Base-by-base conservation (phyloP, 495 filamentous ascomycete species). In the Penicillium samsonianum region DNA sequence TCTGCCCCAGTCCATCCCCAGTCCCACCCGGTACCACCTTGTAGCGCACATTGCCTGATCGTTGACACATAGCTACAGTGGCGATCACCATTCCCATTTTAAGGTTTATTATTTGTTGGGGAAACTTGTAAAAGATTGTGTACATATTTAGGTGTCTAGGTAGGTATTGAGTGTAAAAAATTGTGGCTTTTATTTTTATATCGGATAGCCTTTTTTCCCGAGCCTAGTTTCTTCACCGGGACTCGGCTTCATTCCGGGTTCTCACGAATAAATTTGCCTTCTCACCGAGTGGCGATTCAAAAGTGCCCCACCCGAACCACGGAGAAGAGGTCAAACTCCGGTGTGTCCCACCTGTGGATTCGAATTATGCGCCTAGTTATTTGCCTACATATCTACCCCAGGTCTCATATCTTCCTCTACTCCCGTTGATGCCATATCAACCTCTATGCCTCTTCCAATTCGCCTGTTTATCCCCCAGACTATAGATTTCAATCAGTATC, bases 211-310 rank as follows among this genome's bases (percentile, higher is more conserved):
- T 38, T 17, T 47, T n/a, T 38, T 16, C 17, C 1, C 28, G 12
- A 20, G 17, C 23, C 20, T 25, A 22, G 17, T 4, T 42, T 31
- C 52, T 54, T 45, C 52, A 54, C 41, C 53, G 43, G 42, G 12
- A 38, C 9, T 19, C 26, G 40, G 26, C 11, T n/a, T n/a, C 14
- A 19, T 38, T 12, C 30, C 33, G 37, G n/a, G 7, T 48, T 17
- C 5, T 47, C 14, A 5, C 33, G 12, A 31, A 4, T 3, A 17
- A 38, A 25, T 51, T 51, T 40, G 16, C 33, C 22, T 26, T 51
- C 35, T 51, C 49, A n/a, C 35, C 31, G 20, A 41, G 53, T 55
- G 53, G 53, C 53, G 46, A 54, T 41, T 37, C 19, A 26, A 46
- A 19, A 14, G 23, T 5, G 46, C 20, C 53, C 53, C 41, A 28